Conservation (phyloP, 257 asterid species). For the Ligustrum vulgare region DNA sequence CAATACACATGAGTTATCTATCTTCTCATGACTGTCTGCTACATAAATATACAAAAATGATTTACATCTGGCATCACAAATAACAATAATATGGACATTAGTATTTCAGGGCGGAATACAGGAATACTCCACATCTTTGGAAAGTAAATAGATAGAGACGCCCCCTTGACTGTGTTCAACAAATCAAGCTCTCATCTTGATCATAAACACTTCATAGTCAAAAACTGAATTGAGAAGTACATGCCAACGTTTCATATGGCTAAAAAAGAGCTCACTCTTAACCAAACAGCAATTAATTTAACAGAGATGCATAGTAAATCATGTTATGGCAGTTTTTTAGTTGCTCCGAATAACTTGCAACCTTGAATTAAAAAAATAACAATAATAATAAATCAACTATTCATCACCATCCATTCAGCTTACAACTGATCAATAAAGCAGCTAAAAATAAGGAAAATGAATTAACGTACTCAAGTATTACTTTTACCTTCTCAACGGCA, state of each 20-base stretch:
- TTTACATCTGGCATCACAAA: conserved; percentile 10
- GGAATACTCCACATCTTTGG: background rate
- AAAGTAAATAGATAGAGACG: conserved; percentile 10
- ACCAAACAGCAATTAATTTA: conserved; percentile 3
- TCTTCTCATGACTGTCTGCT: conserved; percentile 1
- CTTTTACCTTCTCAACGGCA: conserved; percentile 78
- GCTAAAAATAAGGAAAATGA: conserved; percentile 12
- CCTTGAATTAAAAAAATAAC: background rate
- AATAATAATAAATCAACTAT: background rate
- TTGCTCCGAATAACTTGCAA: background rate
- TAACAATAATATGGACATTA: background rate
- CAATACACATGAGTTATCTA: conserved; percentile 14
- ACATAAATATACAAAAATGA: conserved; percentile 19
- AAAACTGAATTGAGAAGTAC: background rate
- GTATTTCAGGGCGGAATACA: background rate
- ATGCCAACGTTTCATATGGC: background rate
- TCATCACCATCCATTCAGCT: background rate
- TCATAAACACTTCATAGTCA: background rate
- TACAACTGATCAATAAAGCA: background rate
- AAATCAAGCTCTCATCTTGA: background rate
- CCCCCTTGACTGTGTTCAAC: background rate
- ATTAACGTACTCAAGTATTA: background rate
- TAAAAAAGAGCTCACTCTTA: conserved; percentile 4
- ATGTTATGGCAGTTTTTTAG: background rate
- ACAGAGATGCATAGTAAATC: conserved; percentile 1